These are phyloP conservation scores for Picochlorum sp. DNA, from an alignment of 139 green algal genomes.

Conservation along the genomic window DNA sequence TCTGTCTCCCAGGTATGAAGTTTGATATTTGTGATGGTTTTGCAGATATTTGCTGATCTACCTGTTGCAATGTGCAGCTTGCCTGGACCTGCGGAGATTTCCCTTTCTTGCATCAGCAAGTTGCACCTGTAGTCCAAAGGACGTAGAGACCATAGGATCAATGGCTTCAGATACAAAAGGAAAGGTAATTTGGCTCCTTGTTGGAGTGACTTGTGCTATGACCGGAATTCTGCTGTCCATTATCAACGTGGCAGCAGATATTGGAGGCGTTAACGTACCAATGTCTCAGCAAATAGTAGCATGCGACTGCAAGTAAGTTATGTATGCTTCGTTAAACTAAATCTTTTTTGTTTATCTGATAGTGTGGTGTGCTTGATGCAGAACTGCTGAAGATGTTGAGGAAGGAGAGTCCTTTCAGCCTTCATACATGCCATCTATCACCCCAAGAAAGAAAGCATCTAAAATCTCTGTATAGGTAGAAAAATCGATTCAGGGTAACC, in stretches of 20 bases:
- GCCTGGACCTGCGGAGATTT: not conserved
- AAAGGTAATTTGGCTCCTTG: not conserved
- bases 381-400: no score
- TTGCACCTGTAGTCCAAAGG: not conserved
- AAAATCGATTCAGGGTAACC: not conserved
- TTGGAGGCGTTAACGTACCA: not conserved
- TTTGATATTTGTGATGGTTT: no score
- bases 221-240: not conserved
- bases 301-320: not conserved
- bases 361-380: not conserved
- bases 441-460: not conserved
- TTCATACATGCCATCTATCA: not conserved
- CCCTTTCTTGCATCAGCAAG: not conserved
- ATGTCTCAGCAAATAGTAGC: not conserved
- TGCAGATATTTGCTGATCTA: no score
- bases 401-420: not conserved
- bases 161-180: not conserved
- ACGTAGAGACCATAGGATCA: not conserved
- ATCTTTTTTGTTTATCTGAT: not conserved
- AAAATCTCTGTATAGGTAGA: not conserved
- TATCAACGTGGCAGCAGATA: not conserved
- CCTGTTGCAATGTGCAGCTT: not conserved
- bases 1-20: no score
- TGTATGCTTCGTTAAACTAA: not conserved
- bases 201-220: not conserved